A percentile compares a stretch with the other conserved stretches of the same genome.
phyloP scores from a whole-genome alignment of 1,284 basidiomycete species.

The Cutaneotrichosporon cutaneum region DNA sequence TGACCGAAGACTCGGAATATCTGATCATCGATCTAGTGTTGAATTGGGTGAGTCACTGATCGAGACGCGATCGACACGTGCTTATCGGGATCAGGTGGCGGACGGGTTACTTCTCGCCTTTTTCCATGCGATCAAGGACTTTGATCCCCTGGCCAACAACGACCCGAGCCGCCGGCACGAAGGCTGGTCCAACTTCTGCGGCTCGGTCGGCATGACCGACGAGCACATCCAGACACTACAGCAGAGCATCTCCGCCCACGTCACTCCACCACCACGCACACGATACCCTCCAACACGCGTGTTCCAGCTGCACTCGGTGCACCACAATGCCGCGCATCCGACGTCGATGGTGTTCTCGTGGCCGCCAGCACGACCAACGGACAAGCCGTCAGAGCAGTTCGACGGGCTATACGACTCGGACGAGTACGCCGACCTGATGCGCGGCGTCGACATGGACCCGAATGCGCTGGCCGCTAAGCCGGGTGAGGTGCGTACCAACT shows the following conservation, averaged over 20 bases:
- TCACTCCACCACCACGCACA: conserved; percentile 31
- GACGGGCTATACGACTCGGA: conserved; percentile 69
- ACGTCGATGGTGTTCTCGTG: conserved; percentile 65
- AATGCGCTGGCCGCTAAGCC: conserved; percentile 52
- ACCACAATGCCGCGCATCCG: conserved; percentile 19
- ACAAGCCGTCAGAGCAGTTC: conserved; percentile 23
- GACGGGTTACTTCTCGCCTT: conserved; percentile 90
- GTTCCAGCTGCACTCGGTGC: conserved; percentile 46
- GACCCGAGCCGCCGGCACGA: conserved; percentile 69
- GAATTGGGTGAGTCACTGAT: conserved; percentile 66
- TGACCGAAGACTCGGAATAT: conserved; percentile 73
- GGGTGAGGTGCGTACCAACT: conserved; percentile 81
- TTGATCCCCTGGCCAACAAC: conserved; percentile 68
- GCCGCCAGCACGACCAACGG: conserved; percentile 62
- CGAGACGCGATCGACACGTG: not conserved
- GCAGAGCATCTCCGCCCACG: conserved; percentile 29
- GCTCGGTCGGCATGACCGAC: conserved; percentile 59
- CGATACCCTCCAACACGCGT: conserved; percentile 46
- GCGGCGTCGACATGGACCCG: conserved; percentile 67
- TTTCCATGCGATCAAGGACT: conserved; percentile 74
- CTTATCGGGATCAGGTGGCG: conserved; percentile 56
- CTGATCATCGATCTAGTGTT: conserved; percentile 89
- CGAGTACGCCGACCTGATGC: conserved; percentile 78
- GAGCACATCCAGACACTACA: conserved; percentile 42
- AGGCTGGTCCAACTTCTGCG: conserved; percentile 92